Base-by-base conservation (phyloP, 1,139 yeast species). In the Yamadazyma atmosphaerica region DNA sequence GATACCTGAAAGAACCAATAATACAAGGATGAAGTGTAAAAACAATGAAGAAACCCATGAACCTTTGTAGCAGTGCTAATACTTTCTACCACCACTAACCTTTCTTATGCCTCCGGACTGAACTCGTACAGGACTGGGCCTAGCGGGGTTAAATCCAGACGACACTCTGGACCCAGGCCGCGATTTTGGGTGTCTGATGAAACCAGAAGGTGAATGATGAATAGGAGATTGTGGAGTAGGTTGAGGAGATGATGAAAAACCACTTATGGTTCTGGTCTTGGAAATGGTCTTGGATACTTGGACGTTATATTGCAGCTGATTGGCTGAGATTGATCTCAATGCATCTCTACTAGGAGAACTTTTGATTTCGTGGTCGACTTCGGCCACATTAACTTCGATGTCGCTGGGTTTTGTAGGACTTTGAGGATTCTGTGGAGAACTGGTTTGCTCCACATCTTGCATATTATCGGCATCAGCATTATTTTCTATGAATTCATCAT, bases 261-360 rank as follows among this genome's bases (percentile, higher is more conserved):
- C 68, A 51, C 74, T 71, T 13, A 65, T 66, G 1, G 77, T 72
- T 34, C 77, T 58, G 8, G 78, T 73, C 2, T 77, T 73, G 1
- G 77, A 70, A 3, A 74, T 63, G 1, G 77, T 72, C 46, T 69
- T 75, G n/a, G 74, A 70, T 39, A 69, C 58, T 43, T 65, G 72
- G 24, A 66, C 61, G 24, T 66, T 61, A 7, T 71, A 72, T 43
- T 67, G 66, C 40, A 52, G 57, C 42, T 55, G 57, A 45, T 65
- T 68, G 16, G 65, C 66, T 2, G 76, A 69, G 24, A 71, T 65
- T 4, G 76, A 63, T 29, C 77, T 54, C 42, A 72, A 60, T 5
- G 50, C 50, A 28, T 49, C 47, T 37, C 53, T 41, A 17, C 37
- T 40, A 11, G 71, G 69, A 15, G 46, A 40, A 14, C 41, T 40